Evolutionary conservation across 2,329 filamentous ascomycete genomes (phyloP), one percentile per base, ranked within the genome.

Genomic region (Colletotrichum sp.): DNA sequence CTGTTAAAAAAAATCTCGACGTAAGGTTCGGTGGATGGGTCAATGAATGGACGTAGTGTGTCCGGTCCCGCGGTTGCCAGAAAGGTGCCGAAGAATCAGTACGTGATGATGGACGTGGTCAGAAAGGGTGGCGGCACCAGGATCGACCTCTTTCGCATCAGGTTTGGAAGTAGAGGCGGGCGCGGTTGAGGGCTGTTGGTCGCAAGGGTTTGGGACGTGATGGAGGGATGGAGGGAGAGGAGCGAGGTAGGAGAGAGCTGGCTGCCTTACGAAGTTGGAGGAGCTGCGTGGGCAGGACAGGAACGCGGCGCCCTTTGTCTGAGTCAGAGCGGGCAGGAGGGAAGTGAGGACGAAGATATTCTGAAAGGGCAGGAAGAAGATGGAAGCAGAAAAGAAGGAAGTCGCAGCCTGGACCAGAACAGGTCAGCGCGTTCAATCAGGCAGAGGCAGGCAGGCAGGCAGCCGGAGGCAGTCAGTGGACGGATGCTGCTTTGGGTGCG

Each of bases 221-320:
- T 52, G 44, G 64, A 21, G 44, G 65, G 71, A 65, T 74, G 64
- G 71, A 68, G 71, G 34, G 71, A 69, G 49, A 62, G 32, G 26
- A 32, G 44, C 55, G 24, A 67, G 26, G 44, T 12, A 65, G 30
- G 16, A 30, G 28, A 66, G 26, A n/a, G 21, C 34, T 13, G 68
- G 60, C 34, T 69, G 63, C 69, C 73, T 64, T 72, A 76, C 73
- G 55, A 36, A 49, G 21, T 39, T 39, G 52, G 39, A 62, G 44
- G 44, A 66, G 21, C 32, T 72, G 44, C 24, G 52, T 67, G 30
- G 34, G 63, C 67, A 69, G 44, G 49, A 52, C 65, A 71, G 59
- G 71, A 68, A 77, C 32, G 60, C 59, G 39, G 64, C 62, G 44
- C 36, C 67, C 72, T 76, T 71, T 62, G 71, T 73, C 74, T 74